A percentile compares a stretch with the other conserved stretches of the same genome.
phyloP scores from a whole-genome alignment of 2,329 filamentous ascomycete species.

The Neofusicoccum kwambonambiense region DNA sequence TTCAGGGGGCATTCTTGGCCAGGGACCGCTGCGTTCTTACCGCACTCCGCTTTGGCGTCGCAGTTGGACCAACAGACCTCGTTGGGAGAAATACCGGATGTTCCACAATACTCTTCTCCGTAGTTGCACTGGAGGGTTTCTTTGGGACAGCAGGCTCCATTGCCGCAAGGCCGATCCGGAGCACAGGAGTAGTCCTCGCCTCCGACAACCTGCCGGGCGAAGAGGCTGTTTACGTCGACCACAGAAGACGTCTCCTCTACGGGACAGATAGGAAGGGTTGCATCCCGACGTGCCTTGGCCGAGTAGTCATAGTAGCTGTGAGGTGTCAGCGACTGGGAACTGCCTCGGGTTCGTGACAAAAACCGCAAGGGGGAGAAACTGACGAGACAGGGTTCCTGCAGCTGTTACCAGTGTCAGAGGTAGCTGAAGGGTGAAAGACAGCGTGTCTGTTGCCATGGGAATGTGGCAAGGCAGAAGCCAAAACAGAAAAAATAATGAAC shows the following conservation, averaged over 20 bases:
- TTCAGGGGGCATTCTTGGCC: conserved; percentile 23
- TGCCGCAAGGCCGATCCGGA: background rate
- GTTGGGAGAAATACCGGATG: background rate
- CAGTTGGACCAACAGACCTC: conserved; percentile 19
- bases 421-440: too few relatives aligned
- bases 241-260: background rate
- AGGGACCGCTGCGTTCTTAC: conserved; percentile 14
- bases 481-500: too few relatives aligned
- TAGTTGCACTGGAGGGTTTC: conserved; percentile 11
- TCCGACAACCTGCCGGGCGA: background rate
- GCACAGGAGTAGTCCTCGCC: conserved; percentile 5
- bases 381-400: too few relatives aligned
- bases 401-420: too few relatives aligned
- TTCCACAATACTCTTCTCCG: conserved; percentile 9
- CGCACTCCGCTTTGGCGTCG: conserved; percentile 21
- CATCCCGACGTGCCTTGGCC: background rate
- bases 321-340: too few relatives aligned
- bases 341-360: too few relatives aligned
- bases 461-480: too few relatives aligned
- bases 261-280: background rate
- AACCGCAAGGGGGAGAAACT: too few relatives aligned
- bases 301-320: background rate
- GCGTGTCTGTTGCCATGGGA: too few relatives aligned
- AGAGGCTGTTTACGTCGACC: background rate
- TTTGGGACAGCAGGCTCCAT: conserved; percentile 6